These are phyloP conservation scores for Phytophthora pisi DNA, from an alignment of 352 stramenopile species.

Conservation along the genomic window DNA sequence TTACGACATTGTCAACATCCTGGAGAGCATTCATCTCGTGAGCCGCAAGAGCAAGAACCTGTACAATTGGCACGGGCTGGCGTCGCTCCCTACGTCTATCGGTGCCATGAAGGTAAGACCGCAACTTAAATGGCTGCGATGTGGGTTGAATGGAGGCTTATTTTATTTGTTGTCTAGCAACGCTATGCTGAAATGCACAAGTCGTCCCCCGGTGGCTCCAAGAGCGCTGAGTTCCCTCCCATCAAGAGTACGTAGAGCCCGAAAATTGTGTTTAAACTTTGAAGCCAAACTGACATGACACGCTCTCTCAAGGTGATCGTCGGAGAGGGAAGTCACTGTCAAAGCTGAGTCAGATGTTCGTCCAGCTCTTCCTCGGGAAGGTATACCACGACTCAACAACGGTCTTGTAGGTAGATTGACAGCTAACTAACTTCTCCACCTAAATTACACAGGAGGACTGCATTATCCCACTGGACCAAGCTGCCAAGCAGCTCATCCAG, in stretches of 20 bases:
- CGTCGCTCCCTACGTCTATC: conserved; percentile 68
- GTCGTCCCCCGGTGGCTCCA: conserved; percentile 20
- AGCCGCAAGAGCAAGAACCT: conserved; percentile 97
- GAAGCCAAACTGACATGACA: conserved; percentile 5
- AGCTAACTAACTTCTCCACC: conserved; percentile 1
- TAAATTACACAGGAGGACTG: conserved; percentile 66
- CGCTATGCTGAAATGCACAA: conserved; percentile 53
- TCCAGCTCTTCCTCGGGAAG: conserved; percentile 94
- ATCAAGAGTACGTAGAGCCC: conserved; percentile 57
- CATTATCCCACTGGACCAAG: conserved; percentile 93
- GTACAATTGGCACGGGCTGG: conserved; percentile 92
- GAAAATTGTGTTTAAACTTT: background rate
- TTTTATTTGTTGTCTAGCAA: conserved; percentile 28
- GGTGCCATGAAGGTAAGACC: conserved; percentile 69
- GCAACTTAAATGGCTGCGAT: background rate
- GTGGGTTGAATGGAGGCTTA: background rate
- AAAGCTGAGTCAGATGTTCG: conserved; percentile 94
- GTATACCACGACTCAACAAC: conserved; percentile 31
- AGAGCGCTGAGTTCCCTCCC: conserved; percentile 50
- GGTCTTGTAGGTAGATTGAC: background rate
- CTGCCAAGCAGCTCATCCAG: conserved; percentile 94
- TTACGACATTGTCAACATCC: conserved; percentile 99
- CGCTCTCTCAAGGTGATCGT: conserved; percentile 43
- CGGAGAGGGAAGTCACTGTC: conserved; percentile 88
- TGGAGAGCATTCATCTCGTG: conserved; percentile 95